Percentiles rank a stretch among this genome's conserved stretches.
phyloP scores from a whole-genome alignment of 2,329 filamentous ascomycete species.

The Ophiostoma pallidulum region DNA sequence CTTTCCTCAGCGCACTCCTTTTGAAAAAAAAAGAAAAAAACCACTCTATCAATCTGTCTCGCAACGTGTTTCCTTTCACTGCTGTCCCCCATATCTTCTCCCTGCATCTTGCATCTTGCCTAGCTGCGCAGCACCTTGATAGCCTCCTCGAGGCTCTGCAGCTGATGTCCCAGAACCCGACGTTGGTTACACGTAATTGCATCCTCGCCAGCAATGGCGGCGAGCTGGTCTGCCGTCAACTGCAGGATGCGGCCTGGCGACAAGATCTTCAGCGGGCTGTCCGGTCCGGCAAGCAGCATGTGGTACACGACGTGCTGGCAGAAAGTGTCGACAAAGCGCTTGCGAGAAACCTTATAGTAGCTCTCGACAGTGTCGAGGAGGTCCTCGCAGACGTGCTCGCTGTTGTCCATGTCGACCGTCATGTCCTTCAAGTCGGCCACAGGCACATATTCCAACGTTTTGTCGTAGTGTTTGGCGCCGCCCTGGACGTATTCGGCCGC shows the following conservation, averaged over 20 bases:
- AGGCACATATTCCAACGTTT: background rate
- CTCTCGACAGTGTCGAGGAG: conserved; percentile 51
- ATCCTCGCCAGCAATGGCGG: conserved; percentile 50
- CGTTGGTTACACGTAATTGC: conserved; percentile 30
- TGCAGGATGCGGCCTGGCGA: conserved; percentile 38
- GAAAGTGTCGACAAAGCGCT: conserved; percentile 54
- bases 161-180: conserved; percentile 33
- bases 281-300: conserved; percentile 38
- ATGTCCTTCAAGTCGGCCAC: background rate
- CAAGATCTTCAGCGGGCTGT: conserved; percentile 45
- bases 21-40: no score
- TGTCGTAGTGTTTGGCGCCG: no score
- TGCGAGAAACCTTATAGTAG: conserved; percentile 53
- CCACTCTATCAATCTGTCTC: no score
- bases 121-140: conserved; percentile 16
- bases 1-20: no score
- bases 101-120: no score
- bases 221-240: conserved; percentile 39
- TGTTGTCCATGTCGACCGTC: conserved; percentile 15
- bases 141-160: conserved; percentile 34
- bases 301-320: conserved; percentile 45
- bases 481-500: no score
- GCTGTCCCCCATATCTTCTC: no score
- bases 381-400: conserved; percentile 28
- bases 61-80: no score